Evolutionary conservation across 1,139 yeast genomes (phyloP), one percentile per base, ranked within the genome.

Genomic region (Wickerhamiella pararugosa): DNA sequence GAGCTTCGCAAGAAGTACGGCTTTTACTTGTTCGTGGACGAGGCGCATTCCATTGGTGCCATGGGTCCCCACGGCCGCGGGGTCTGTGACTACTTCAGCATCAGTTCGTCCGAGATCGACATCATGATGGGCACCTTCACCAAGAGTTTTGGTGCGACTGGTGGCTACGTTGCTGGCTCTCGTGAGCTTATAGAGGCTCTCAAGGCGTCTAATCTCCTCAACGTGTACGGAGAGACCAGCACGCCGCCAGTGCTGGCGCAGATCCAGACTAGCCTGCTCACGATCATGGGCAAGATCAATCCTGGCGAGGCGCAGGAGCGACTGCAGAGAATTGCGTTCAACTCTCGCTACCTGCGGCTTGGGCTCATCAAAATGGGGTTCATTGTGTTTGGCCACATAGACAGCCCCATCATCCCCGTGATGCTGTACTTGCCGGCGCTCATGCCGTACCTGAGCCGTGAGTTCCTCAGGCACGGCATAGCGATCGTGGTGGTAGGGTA

Each of bases 21-120:
- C 58, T 81, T 90, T 57, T 83, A 83, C 58, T 65, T 90, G 46
- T 90, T 82, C 58, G 82, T 92, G 48, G 99, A 90, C 60, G 99
- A 90, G 62, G 98, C 98, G 15, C 99, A 90, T 61, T 87, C 97
- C 4, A 80, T 92, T 56, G 99, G 99, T 56, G 98, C 98, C 7
- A 71, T 90, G 63, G 99, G 99, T 29, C 92, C 94, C 34, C 64
- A 65, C 40, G 98, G 98, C 41, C 76, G 83, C 56, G 99, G 99
- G 57, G 79, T 90, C 32, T 87, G 97, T 64, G 97, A 92, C 59
- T 83, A 83, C 62, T 90, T 81, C 58, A 79, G 79, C 39, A 73
- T 90, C 44, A 73, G 76, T 50, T 90, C 97, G 33, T 60, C 66
- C 21, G 73, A 75, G 41, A 70, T 90, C 42, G 99, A 90, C 62